phyloP scores from a whole-genome alignment of 805 yeast species.

The Maudiozyma barnettii region DNA sequence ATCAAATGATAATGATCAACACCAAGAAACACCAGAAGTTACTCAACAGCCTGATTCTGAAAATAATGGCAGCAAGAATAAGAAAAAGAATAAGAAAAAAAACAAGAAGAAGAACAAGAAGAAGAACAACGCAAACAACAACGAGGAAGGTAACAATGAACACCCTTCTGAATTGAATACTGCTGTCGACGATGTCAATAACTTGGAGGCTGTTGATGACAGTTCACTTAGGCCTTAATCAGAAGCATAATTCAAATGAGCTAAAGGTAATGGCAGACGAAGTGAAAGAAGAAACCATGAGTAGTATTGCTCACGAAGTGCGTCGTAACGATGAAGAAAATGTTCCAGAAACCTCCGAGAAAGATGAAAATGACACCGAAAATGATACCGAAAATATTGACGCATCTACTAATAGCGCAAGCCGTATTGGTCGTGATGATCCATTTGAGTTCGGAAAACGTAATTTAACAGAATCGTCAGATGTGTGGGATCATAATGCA shows the following conservation, averaged over 20 bases:
- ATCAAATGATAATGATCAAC: not conserved
- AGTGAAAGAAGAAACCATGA: slow-evolving; percentile 17
- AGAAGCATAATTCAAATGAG: slow-evolving; percentile 12
- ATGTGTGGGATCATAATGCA: slow-evolving; percentile 89
- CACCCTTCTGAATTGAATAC: not conserved
- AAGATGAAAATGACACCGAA: not conserved
- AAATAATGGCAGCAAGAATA: slow-evolving; percentile 17
- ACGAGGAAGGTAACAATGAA: not conserved
- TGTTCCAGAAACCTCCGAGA: not conserved
- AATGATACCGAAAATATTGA: slow-evolving; percentile 5
- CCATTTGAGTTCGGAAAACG: slow-evolving; percentile 94
- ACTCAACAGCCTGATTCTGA: not conserved
- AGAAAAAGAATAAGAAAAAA: slow-evolving; percentile 11
- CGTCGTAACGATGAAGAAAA: not conserved
- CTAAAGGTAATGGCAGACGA: slow-evolving; percentile 15
- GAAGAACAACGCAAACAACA: slow-evolving; percentile 9
- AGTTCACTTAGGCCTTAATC: slow-evolving; percentile 25
- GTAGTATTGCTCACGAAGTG: slow-evolving; percentile 16
- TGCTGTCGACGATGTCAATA: slow-evolving; percentile 8
- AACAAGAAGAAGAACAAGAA: slow-evolving; percentile 25
- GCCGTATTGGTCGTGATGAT: slow-evolving; percentile 70
- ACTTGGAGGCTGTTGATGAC: slow-evolving; percentile 13
- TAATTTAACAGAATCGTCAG: slow-evolving; percentile 55
- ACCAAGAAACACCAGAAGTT: not conserved
- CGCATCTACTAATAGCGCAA: slow-evolving; percentile 13